These are phyloP conservation scores for Russula dissimulans DNA, from an alignment of 768 basidiomycete species.

Conservation along the genomic window DNA sequence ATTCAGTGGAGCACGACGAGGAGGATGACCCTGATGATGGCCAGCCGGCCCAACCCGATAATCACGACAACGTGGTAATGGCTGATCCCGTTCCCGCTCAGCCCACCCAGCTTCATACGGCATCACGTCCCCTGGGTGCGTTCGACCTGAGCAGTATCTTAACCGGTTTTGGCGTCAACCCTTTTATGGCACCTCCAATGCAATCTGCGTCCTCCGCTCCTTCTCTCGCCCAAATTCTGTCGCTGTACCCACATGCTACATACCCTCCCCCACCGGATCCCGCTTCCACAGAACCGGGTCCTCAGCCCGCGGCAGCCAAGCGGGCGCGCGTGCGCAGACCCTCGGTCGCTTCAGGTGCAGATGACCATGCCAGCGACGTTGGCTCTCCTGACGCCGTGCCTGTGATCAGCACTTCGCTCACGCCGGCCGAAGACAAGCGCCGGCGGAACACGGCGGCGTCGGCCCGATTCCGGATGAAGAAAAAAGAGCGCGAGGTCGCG, in stretches of 20 bases:
- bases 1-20: constrained; percentile 30
- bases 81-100: constrained; percentile 34
- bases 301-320: constrained; percentile 13
- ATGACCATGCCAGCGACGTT: constrained; percentile 26
- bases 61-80: constrained; percentile 51
- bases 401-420: constrained; percentile 26
- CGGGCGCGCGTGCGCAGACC: constrained; percentile 33
- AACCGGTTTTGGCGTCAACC: constrained; percentile 35
- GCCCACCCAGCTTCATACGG: constrained; percentile 12
- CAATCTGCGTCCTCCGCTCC: constrained; percentile 32
- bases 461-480: constrained; percentile 89
- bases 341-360: constrained; percentile 30
- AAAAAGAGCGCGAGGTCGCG: constrained; percentile 91
- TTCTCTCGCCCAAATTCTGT: constrained; percentile 63
- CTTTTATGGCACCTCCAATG: constrained; percentile 30
- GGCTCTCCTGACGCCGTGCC: constrained; percentile 21
- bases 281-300: constrained; percentile 16
- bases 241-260: constrained; percentile 36
- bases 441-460: constrained; percentile 88
- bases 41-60: constrained; percentile 36
- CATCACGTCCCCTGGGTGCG: constrained; percentile 28
- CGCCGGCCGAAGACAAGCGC: constrained; percentile 81
- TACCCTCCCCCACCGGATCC: constrained; percentile 13
- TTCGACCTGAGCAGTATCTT: constrained; percentile 37
- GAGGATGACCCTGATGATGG: constrained; percentile 20